Base-by-base conservation (phyloP, 768 basidiomycete species). In the Lactifluus piperatus region DNA sequence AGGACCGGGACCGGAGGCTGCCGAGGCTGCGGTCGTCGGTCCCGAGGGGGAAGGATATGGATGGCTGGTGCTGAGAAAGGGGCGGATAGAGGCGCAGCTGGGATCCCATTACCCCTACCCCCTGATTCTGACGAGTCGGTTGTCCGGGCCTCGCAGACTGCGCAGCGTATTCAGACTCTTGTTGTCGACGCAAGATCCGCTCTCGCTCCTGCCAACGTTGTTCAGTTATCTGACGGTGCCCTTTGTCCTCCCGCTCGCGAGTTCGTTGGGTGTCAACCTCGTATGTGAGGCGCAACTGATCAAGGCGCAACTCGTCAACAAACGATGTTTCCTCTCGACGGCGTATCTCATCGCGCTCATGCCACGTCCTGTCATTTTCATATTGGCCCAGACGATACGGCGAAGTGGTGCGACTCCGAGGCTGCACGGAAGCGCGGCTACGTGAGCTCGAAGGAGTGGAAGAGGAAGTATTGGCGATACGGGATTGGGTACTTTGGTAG, bases 121-220 rank as follows among this genome's bases (percentile, higher is more conserved):
- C 72, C 68, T 43, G 62, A 67, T 45, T 74, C 71, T 41, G 75
- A 77, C 32, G 74, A 69, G 26, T 13, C 13, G 54, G 18, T 13
- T 14, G 71, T 47, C 60, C 60, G 55, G 39, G 13, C 45, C 70
- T 64, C n/a, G 68, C 67, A 44, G 69, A 64, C 20, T 67, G 63
- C 1, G 71, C 66, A 13, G 69, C 68, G 8, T 64, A 60, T 4
- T 73, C 70, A 0, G 73, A 61, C 65, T 85, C 84, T 50, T 78
- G 79, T 66, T 86, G 85, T 51, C 85, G 74, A 44, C 73, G 74
- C 7, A 74, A 57, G 57, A 86, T 82, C 0, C 77, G 82, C 10
- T 82, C 81, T 56, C 83, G 79, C 57, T 85, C 81, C 49, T 75
- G 73, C 56, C 71, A 74, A 56, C 78, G 72, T 64, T 76, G 76